phyloP scores from a whole-genome alignment of 768 basidiomycete species.

The Lanmaoa rubissima region DNA sequence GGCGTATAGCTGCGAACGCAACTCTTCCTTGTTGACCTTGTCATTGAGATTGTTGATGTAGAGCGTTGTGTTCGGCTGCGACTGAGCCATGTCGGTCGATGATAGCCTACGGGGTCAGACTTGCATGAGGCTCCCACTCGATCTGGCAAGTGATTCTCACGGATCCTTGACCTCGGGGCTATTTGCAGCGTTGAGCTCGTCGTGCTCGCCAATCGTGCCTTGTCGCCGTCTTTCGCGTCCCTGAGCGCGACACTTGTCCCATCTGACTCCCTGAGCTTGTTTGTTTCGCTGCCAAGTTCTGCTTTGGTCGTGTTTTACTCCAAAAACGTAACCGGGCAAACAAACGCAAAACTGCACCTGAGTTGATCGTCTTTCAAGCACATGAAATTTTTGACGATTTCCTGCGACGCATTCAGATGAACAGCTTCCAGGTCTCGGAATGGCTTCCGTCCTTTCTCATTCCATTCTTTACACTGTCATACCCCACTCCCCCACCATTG shows the following conservation, averaged over 20 bases:
- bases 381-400: slow-evolving; percentile 38
- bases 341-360: slow-evolving; percentile 29
- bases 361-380: slow-evolving; percentile 16
- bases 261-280: background rate
- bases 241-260: background rate
- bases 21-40: slow-evolving; percentile 88
- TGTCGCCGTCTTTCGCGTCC: slow-evolving; percentile 5
- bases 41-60: slow-evolving; percentile 94
- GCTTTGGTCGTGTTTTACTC: slow-evolving; percentile 28
- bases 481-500: slow-evolving; percentile 55
- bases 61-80: slow-evolving; percentile 82
- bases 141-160: slow-evolving; percentile 28
- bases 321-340: slow-evolving; percentile 32
- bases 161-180: background rate
- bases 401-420: slow-evolving; percentile 36
- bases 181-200: background rate
- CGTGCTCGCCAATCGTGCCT: slow-evolving; percentile 4
- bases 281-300: slow-evolving; percentile 5
- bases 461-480: slow-evolving; percentile 75
- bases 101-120: too few relatives aligned
- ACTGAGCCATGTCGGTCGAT: slow-evolving; percentile 37
- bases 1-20: slow-evolving; percentile 76
- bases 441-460: slow-evolving; percentile 53
- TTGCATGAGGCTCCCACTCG: background rate
- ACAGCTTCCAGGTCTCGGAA: slow-evolving; percentile 32